Evolutionary conservation across 1,139 yeast species (phyloP).

Genomic region (Lodderomyces metapsilosis): DNA sequence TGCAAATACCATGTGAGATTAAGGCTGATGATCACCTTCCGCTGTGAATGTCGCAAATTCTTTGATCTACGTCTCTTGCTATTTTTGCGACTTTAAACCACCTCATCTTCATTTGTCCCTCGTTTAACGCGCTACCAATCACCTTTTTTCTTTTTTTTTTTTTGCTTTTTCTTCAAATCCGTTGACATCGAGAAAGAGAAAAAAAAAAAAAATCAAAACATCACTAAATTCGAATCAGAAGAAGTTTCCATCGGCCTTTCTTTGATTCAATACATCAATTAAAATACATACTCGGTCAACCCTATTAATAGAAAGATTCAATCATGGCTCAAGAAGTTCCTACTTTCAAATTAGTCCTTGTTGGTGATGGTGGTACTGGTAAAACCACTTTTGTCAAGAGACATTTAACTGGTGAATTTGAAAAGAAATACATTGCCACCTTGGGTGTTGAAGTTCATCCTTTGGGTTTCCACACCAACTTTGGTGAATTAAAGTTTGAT

Average conservation of each 20-base stretch:
- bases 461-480: conserved; percentile 96
- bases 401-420: conserved; percentile 99
- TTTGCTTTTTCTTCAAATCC: background rate
- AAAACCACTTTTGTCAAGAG: conserved; percentile 99
- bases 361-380: conserved; percentile 99
- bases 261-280: conserved; percentile 2
- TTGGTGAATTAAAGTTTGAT: conserved; percentile 97
- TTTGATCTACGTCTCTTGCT: too few species aligned
- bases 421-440: conserved; percentile 98
- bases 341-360: conserved; percentile 95
- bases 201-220: background rate
- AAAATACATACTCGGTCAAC: too few species aligned
- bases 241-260: background rate
- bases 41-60: too few species aligned
- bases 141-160: too few species aligned
- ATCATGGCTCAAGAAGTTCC: conserved; percentile 83
- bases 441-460: conserved; percentile 99
- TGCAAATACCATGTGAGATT: too few species aligned
- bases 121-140: too few species aligned
- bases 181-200: background rate
- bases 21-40: too few species aligned
- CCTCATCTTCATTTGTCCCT: too few species aligned
- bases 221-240: background rate
- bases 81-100: too few species aligned
- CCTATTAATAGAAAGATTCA: conserved; percentile 5